Evolutionary conservation across 208 protist genomes (phyloP).

Genomic region (Leishmania amazonensis): DNA sequence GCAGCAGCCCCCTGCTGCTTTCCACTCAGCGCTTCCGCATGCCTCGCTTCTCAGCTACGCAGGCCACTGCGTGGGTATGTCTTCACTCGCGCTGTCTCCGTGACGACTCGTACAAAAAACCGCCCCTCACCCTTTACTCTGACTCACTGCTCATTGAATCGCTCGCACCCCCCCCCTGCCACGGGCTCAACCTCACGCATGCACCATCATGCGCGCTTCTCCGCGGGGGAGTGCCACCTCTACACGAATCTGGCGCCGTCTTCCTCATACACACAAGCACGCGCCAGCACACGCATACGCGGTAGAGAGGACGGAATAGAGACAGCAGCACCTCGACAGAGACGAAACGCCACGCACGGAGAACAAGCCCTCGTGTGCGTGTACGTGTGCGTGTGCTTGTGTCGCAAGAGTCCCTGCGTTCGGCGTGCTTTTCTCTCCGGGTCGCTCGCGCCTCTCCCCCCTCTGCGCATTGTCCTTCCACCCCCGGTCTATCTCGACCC

Average conservation of each 20-base stretch:
- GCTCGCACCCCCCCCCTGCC: background rate
- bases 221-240: background rate
- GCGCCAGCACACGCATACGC: background rate
- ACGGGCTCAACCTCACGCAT: background rate
- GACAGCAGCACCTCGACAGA: background rate
- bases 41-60: background rate
- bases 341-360: background rate
- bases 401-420: background rate
- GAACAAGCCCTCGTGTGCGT: background rate
- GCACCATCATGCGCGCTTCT: background rate
- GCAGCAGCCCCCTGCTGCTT: background rate
- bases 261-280: background rate
- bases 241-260: background rate
- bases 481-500: background rate
- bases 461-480: background rate
- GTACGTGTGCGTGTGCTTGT: background rate
- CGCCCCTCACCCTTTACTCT: background rate
- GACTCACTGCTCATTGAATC: background rate
- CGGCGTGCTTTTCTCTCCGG: background rate
- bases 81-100: background rate
- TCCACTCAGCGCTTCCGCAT: background rate
- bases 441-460: background rate
- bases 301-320: background rate
- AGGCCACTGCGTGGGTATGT: background rate
- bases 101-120: background rate